Conservation (phyloP, 139 green algal genomes). For the Chlorella sp. region DNA sequence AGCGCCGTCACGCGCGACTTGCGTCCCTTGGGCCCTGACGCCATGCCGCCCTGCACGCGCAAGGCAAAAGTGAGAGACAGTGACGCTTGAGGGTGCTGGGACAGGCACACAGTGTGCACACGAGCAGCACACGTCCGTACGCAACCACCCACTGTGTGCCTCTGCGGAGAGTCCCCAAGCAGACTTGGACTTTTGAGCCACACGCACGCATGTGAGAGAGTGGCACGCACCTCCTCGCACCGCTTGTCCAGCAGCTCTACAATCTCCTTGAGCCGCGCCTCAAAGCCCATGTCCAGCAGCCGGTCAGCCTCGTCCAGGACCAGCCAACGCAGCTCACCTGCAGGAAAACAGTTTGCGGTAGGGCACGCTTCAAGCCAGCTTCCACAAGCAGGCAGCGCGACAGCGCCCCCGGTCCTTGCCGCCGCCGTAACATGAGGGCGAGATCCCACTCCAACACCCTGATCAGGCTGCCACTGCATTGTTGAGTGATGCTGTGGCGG, state of each 20-base stretch:
- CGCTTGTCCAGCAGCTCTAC: slow-evolving; percentile 29
- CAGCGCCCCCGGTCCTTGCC: too few relatives aligned
- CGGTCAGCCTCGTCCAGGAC: slow-evolving; percentile 91
- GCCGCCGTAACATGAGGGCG: too few relatives aligned
- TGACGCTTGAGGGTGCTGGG: neutral
- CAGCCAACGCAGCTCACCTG: slow-evolving; percentile 66
- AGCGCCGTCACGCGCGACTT: slow-evolving; percentile 52
- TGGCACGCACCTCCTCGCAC: neutral
- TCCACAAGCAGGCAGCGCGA: too few relatives aligned
- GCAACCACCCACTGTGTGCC: too few relatives aligned
- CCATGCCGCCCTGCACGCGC: neutral
- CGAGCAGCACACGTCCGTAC: too few relatives aligned
- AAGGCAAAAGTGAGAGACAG: neutral
- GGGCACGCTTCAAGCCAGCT: too few relatives aligned
- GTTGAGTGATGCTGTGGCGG: too few relatives aligned
- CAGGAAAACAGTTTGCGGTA: too few relatives aligned
- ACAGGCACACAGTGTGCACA: neutral
- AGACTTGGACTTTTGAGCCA: neutral
- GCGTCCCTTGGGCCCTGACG: too few relatives aligned
- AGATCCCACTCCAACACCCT: too few relatives aligned
- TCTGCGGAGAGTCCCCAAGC: too few relatives aligned
- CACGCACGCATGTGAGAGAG: neutral
- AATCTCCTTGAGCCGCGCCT: slow-evolving; percentile 71
- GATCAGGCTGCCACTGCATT: too few relatives aligned
- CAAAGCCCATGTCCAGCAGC: slow-evolving; percentile 91